phyloP scores from a whole-genome alignment of 2,329 filamentous ascomycete genomes.

The Ophiobolus disseminans region DNA sequence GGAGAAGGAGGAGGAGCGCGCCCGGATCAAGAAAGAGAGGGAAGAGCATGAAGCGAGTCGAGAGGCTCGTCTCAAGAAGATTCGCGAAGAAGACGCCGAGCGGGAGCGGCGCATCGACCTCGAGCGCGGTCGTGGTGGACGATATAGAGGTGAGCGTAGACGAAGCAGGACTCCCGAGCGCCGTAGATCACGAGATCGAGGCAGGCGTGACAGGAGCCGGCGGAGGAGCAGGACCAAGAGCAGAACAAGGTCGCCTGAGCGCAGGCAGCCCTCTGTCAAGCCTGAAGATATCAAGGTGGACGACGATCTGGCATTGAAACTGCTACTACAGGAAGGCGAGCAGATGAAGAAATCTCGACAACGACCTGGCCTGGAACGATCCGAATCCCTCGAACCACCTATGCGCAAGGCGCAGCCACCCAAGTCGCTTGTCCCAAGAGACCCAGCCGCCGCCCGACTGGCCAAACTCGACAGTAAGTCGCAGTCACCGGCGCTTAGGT shows the following conservation, averaged over 20 bases:
- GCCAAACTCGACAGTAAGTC: slow-evolving; percentile 39
- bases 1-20: slow-evolving; percentile 60
- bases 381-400: slow-evolving; percentile 50
- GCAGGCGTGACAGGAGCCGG: slow-evolving; percentile 34
- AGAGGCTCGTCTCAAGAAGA: slow-evolving; percentile 52
- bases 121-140: slow-evolving; percentile 56
- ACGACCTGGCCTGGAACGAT: slow-evolving; percentile 46
- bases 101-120: slow-evolving; percentile 55
- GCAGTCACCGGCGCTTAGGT: slow-evolving; percentile 30
- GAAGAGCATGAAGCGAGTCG: slow-evolving; percentile 53
- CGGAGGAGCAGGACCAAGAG: slow-evolving; percentile 30
- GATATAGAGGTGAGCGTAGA: slow-evolving; percentile 37
- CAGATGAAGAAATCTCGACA: slow-evolving; percentile 47
- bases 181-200: slow-evolving; percentile 27
- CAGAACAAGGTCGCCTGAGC: slow-evolving; percentile 31
- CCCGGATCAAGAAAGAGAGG: slow-evolving; percentile 54
- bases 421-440: slow-evolving; percentile 45
- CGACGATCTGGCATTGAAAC: slow-evolving; percentile 45
- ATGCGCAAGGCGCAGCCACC: slow-evolving; percentile 46
- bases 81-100: slow-evolving; percentile 43
- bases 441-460: slow-evolving; percentile 39
- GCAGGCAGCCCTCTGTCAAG: slow-evolving; percentile 29
- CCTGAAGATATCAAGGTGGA: slow-evolving; percentile 48
- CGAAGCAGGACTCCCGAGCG: slow-evolving; percentile 36
- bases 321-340: slow-evolving; percentile 47